phyloP scores from a whole-genome alignment of 2,329 filamentous ascomycete species.

The Amauroascus verrucosus region DNA sequence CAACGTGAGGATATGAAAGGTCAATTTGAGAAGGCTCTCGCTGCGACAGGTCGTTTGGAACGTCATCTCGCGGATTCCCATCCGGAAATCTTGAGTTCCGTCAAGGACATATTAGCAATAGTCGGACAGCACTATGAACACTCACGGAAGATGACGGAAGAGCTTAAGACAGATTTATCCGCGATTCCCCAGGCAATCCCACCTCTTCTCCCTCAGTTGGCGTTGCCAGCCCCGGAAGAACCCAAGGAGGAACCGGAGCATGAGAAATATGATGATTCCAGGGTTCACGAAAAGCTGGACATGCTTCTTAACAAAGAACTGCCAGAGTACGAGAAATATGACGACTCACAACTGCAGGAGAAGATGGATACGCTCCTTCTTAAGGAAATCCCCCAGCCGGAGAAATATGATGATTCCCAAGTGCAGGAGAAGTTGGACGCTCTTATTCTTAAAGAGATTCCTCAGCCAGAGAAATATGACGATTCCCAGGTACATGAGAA shows the following conservation, averaged over 20 bases:
- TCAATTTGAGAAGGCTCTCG: conserved; percentile 64
- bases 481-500: conserved; percentile 49
- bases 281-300: conserved; percentile 51
- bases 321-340: conserved; percentile 47
- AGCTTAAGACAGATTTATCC: conserved; percentile 48
- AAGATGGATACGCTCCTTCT: conserved; percentile 44
- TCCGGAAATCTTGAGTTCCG: conserved; percentile 74
- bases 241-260: conserved; percentile 41
- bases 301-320: conserved; percentile 27
- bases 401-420: conserved; percentile 53
- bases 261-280: conserved; percentile 54
- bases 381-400: conserved; percentile 21
- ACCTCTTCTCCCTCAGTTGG: conserved; percentile 43
- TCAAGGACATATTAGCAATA: conserved; percentile 74
- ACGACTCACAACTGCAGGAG: conserved; percentile 48
- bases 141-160: conserved; percentile 57
- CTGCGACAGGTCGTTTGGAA: conserved; percentile 64
- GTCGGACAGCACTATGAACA: conserved; percentile 84
- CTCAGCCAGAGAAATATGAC: conserved; percentile 48
- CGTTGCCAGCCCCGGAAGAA: conserved; percentile 23
- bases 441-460: conserved; percentile 24
- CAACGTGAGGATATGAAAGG: conserved; percentile 77
- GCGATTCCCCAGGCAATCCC: conserved; percentile 44
- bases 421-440: conserved; percentile 51
- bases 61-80: conserved; percentile 71